phyloP scores from a whole-genome alignment of 176 grass and related monocot species.

The Zizania latifolia region DNA sequence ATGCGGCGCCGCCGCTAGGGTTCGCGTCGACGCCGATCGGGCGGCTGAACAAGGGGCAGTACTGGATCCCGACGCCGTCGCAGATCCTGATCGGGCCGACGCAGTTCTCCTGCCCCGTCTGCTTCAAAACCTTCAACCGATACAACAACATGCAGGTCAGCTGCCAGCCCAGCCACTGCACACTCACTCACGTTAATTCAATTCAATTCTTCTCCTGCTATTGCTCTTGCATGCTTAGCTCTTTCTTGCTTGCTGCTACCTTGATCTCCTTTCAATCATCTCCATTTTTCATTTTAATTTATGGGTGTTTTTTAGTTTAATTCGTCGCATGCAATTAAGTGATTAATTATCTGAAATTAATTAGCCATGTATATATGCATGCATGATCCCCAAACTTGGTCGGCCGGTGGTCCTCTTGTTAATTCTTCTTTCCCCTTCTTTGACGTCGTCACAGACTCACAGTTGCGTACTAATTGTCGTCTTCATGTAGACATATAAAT shows the following conservation, averaged over 20 bases:
- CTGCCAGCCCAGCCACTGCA: not conserved
- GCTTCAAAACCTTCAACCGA: conserved; percentile 92
- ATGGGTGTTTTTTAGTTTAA: not conserved
- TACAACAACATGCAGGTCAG: conserved; percentile 99
- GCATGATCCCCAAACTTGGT: not conserved
- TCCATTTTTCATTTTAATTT: not conserved
- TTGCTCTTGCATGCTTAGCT: not conserved
- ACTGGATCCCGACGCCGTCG: conserved; percentile 96
- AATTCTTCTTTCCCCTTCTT: not conserved
- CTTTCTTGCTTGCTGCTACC: not conserved
- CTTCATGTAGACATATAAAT: not conserved
- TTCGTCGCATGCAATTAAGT: not conserved
- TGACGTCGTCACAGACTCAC: not conserved
- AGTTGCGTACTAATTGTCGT: not conserved
- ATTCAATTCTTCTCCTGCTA: not conserved
- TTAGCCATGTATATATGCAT: not conserved
- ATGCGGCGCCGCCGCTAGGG: conserved; percentile 36
- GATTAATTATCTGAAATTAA: not conserved
- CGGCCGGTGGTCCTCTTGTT: not conserved
- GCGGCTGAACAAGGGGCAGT: conserved; percentile 67
- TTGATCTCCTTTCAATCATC: not conserved
- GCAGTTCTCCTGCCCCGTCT: conserved; percentile 92
- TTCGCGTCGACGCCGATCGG: conserved; percentile 62
- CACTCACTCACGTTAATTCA: not conserved
- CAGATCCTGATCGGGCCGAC: conserved; percentile 92